These are phyloP conservation scores for Alternaria gansuensis DNA, from an alignment of 2,329 filamentous ascomycete genomes.

Conservation along the genomic window DNA sequence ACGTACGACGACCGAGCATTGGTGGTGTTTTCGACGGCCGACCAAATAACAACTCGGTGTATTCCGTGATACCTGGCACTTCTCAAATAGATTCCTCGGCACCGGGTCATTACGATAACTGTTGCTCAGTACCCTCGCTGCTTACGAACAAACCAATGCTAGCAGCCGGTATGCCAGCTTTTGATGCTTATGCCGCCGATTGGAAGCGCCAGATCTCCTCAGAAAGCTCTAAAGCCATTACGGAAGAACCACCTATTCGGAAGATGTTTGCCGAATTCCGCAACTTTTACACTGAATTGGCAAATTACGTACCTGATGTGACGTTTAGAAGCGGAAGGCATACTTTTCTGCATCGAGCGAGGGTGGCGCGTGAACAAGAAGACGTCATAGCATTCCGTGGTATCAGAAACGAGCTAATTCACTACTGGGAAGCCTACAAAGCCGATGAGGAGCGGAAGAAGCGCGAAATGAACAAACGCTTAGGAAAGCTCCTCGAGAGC, in stretches of 20 bases:
- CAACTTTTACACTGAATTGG: conserved; percentile 41
- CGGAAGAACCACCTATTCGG: conserved; percentile 37
- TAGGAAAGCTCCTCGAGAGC: conserved; percentile 35
- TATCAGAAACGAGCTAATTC: conserved; percentile 41
- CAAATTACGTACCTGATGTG: conserved; percentile 27
- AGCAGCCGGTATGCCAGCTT: conserved; percentile 26
- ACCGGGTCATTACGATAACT: conserved; percentile 18
- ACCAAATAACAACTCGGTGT: conserved; percentile 29
- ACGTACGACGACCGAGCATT: conserved; percentile 41
- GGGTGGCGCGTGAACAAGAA: conserved; percentile 48
- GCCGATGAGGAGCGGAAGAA: conserved; percentile 38
- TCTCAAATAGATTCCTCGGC: neutral
- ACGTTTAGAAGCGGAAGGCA: conserved; percentile 21
- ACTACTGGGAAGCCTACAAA: conserved; percentile 42
- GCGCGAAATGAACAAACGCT: conserved; percentile 28
- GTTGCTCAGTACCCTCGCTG: conserved; percentile 39
- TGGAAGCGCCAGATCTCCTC: conserved; percentile 36
- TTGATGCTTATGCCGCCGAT: conserved; percentile 33
- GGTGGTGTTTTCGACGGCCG: conserved; percentile 36
- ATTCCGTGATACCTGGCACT: conserved; percentile 17
- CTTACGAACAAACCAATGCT: conserved; percentile 28
- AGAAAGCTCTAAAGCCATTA: conserved; percentile 14
- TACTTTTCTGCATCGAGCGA: conserved; percentile 46
- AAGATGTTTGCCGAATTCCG: conserved; percentile 49
- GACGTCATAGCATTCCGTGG: conserved; percentile 41